Percentiles rank a stretch among this genome's conserved stretches.
phyloP scores from a whole-genome alignment of 139 green algal genomes.

The Chlamydomonas eustigma region DNA sequence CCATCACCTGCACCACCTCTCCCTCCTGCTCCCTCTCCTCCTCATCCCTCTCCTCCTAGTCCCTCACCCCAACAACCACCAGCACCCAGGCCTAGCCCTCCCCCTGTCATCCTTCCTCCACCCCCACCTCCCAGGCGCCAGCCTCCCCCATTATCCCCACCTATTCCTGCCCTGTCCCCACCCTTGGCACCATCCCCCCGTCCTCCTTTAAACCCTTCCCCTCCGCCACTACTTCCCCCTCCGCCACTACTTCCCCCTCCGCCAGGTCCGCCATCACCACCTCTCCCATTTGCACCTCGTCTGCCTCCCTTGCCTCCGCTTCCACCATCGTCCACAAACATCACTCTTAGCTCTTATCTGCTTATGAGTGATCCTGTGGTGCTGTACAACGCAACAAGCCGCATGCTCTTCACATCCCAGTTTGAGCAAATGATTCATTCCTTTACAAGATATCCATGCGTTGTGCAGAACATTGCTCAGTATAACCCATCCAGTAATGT shows the following conservation, averaged over 20 bases:
- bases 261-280: neutral
- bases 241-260: neutral
- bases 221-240: neutral
- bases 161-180: neutral
- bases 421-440: neutral
- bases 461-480: no score
- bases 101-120: neutral
- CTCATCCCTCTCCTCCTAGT: neutral
- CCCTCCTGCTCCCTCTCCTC: neutral
- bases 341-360: neutral
- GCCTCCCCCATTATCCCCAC: neutral
- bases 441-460: no score
- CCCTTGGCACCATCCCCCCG: neutral
- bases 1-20: neutral
- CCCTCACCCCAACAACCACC: no score
- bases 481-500: no score
- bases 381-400: neutral
- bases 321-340: neutral
- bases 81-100: neutral
- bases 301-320: neutral
- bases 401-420: neutral
- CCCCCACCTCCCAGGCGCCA: neutral
- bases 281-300: neutral
- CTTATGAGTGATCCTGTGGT: neutral
- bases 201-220: conserved; percentile 1